Evolutionary conservation across 805 yeast genomes (phyloP).

Genomic region (Wilhelminamyces savonicus): DNA sequence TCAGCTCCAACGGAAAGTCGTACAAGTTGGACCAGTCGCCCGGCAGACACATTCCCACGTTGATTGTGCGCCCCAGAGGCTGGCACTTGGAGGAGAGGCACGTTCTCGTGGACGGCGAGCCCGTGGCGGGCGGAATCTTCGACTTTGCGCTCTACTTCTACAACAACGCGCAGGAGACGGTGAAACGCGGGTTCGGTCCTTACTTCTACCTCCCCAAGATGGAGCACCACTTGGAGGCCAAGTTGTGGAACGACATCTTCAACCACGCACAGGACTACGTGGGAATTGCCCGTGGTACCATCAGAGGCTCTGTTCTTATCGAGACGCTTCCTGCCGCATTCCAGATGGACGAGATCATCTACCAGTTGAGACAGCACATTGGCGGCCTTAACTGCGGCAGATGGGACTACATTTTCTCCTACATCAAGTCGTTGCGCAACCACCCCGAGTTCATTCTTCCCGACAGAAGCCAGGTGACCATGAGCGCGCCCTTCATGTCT

Average conservation of each 20-base stretch:
- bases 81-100: conserved; percentile 81
- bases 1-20: conserved; percentile 36
- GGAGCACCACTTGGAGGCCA: conserved; percentile 82
- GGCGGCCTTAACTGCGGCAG: conserved; percentile 84
- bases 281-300: conserved; percentile 66
- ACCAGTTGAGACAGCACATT: conserved; percentile 69
- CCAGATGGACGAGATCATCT: conserved; percentile 81
- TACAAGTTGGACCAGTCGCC: conserved; percentile 39
- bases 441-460: conserved; percentile 64
- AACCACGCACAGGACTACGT: conserved; percentile 69
- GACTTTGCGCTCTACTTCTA: conserved; percentile 76
- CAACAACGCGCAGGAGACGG: conserved; percentile 62
- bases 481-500: conserved; percentile 78
- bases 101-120: conserved; percentile 64
- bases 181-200: conserved; percentile 68
- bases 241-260: conserved; percentile 78
- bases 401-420: conserved; percentile 83
- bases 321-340: conserved; percentile 83
- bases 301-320: conserved; percentile 74
- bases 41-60: conserved; percentile 61
- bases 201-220: conserved; percentile 79
- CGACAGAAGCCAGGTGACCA: conserved; percentile 73
- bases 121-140: conserved; percentile 69
- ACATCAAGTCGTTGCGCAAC: conserved; percentile 70
- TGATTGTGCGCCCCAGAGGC: conserved; percentile 83